Evolutionary conservation across 1,139 yeast species (phyloP).

Genomic region (Kurtzmaniella natalensis): DNA sequence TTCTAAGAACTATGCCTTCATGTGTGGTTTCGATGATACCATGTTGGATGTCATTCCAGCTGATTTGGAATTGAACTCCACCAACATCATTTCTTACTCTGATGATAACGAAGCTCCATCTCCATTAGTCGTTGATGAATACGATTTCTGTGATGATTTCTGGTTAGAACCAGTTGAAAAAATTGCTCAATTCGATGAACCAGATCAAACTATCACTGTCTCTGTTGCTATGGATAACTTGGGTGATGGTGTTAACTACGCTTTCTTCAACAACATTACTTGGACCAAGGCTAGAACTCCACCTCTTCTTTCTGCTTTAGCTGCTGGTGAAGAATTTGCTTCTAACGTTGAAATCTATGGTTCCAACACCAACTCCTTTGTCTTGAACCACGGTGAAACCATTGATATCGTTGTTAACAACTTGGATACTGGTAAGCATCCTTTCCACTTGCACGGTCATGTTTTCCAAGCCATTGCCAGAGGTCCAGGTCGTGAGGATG

Average conservation of each 20-base stretch:
- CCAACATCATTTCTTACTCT: slow-evolving; percentile 53
- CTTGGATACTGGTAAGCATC: slow-evolving; percentile 79
- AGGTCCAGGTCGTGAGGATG: slow-evolving; percentile 49
- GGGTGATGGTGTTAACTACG: slow-evolving; percentile 71
- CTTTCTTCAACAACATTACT: slow-evolving; percentile 67
- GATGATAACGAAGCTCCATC: slow-evolving; percentile 22
- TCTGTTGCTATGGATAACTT: slow-evolving; percentile 64
- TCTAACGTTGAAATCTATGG: slow-evolving; percentile 56
- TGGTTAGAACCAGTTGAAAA: slow-evolving; percentile 43
- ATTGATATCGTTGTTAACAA: slow-evolving; percentile 73
- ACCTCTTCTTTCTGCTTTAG: slow-evolving; percentile 53
- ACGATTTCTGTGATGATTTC: slow-evolving; percentile 50
- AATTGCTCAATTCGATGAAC: slow-evolving; percentile 44
- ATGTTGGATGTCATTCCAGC: slow-evolving; percentile 65
- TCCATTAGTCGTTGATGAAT: slow-evolving; percentile 19
- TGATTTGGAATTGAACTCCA: slow-evolving; percentile 48
- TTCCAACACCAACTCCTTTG: slow-evolving; percentile 58
- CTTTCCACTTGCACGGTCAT: slow-evolving; percentile 93
- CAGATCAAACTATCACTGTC: slow-evolving; percentile 56
- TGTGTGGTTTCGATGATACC: slow-evolving; percentile 55
- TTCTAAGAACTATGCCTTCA: slow-evolving; percentile 52
- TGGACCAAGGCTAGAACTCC: slow-evolving; percentile 65
- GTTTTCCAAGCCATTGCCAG: slow-evolving; percentile 69
- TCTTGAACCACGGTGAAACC: slow-evolving; percentile 56
- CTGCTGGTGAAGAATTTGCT: slow-evolving; percentile 43